These are phyloP conservation scores for Fusarium globosum DNA, from an alignment of 2,329 filamentous ascomycete genomes.

Conservation along the genomic window DNA sequence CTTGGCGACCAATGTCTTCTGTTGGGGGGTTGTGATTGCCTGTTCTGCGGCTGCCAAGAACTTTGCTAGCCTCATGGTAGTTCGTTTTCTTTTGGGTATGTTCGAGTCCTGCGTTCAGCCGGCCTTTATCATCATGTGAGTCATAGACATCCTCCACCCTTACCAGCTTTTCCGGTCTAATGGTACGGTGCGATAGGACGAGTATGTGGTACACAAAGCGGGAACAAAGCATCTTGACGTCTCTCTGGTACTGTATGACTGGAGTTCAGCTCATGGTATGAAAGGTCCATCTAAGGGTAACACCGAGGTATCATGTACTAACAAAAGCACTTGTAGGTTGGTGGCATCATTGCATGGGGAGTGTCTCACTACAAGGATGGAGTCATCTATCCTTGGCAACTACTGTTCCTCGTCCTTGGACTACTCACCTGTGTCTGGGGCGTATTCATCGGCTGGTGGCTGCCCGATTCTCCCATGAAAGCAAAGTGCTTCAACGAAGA, in stretches of 20 bases:
- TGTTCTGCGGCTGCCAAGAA: conserved; percentile 51
- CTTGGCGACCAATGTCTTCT: conserved; percentile 55
- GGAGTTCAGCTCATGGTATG: not conserved
- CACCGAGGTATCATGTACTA: not conserved
- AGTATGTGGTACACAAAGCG: not conserved
- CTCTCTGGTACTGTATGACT: not conserved
- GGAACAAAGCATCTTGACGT: not conserved
- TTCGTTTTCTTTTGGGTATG: conserved; percentile 57
- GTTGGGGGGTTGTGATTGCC: conserved; percentile 55
- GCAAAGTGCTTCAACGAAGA: not conserved
- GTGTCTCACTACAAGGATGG: not conserved
- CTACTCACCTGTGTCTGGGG: not conserved
- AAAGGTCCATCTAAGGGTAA: not conserved
- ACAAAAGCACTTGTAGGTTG: not conserved
- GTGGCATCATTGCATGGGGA: not conserved
- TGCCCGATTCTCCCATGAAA: not conserved
- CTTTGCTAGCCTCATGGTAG: conserved; percentile 53
- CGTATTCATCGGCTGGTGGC: not conserved
- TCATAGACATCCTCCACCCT: not conserved
- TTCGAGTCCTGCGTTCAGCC: conserved; percentile 61
- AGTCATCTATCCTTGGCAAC: not conserved
- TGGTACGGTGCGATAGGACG: conserved; percentile 12
- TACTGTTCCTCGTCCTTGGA: not conserved
- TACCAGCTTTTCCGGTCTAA: not conserved
- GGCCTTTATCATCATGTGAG: conserved; percentile 55